Conservation (phyloP, 2,329 filamentous ascomycete species). For the Clarireedia monteithiana region DNA sequence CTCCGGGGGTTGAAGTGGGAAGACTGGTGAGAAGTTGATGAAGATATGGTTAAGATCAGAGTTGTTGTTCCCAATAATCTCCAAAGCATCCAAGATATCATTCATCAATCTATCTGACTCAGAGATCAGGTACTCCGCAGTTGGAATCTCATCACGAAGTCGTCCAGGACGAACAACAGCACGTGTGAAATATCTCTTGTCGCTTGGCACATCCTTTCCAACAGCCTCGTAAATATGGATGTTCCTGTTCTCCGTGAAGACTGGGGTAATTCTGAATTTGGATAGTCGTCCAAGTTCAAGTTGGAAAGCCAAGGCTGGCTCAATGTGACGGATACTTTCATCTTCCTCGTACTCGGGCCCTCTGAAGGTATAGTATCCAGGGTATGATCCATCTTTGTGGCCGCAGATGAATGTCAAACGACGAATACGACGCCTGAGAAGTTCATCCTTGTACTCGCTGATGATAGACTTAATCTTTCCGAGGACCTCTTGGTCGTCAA, state of each 20-base stretch:
- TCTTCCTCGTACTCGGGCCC: constrained; percentile 86
- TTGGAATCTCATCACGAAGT: constrained; percentile 93
- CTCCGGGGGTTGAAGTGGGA: constrained; percentile 82
- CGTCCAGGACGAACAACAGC: constrained; percentile 91
- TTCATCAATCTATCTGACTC: constrained; percentile 96
- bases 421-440: constrained; percentile 73
- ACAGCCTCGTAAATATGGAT: constrained; percentile 98
- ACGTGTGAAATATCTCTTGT: constrained; percentile 98
- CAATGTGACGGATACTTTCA: constrained; percentile 90
- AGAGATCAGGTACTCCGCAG: constrained; percentile 96
- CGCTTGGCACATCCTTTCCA: constrained; percentile 88
- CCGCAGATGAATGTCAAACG: constrained; percentile 95
- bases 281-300: constrained; percentile 88
- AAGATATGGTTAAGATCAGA: constrained; percentile 99
- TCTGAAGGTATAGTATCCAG: constrained; percentile 97
- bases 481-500: constrained; percentile 74
- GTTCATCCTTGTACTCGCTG: constrained; percentile 73
- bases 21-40: constrained; percentile 97
- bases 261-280: constrained; percentile 96
- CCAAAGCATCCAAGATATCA: constrained; percentile 92
- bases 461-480: constrained; percentile 68
- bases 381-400: constrained; percentile 87
- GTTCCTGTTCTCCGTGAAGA: constrained; percentile 98
- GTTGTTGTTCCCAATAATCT: constrained; percentile 99
- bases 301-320: constrained; percentile 96